Evolutionary conservation across 2,329 filamentous ascomycete genomes (phyloP).

Genomic region (Zasmidium cellare): DNA sequence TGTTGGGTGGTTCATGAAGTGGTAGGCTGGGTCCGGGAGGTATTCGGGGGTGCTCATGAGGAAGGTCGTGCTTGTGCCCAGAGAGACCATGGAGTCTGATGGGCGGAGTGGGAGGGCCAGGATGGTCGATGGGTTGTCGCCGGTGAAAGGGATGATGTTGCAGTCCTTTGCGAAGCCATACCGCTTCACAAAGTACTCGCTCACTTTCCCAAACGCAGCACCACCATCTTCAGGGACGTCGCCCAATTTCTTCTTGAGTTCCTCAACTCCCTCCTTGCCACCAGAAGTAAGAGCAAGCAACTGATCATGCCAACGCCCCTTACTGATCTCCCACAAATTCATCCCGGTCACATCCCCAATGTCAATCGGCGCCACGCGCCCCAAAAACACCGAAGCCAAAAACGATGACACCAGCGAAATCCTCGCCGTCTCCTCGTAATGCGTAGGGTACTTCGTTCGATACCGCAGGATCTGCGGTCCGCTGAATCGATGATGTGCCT

Average conservation of each 20-base stretch:
- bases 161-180: conserved; percentile 78
- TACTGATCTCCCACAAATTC: conserved; percentile 90
- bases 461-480: conserved; percentile 95
- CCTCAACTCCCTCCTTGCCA: conserved; percentile 56
- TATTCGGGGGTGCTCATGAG: conserved; percentile 95
- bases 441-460: conserved; percentile 73
- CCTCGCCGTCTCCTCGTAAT: conserved; percentile 76
- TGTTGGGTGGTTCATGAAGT: conserved; percentile 98
- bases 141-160: conserved; percentile 81
- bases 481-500: conserved; percentile 97
- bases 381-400: conserved; percentile 85
- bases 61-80: conserved; percentile 95
- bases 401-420: conserved; percentile 97
- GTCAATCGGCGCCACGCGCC: conserved; percentile 82
- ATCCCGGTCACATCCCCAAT: conserved; percentile 94
- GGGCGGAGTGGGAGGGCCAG: conserved; percentile 83
- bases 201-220: conserved; percentile 71
- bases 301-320: conserved; percentile 69
- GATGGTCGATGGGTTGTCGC: conserved; percentile 95
- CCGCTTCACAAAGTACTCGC: conserved; percentile 72
- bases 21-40: conserved; percentile 84
- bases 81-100: conserved; percentile 88
- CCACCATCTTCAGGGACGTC: conserved; percentile 79
- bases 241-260: conserved; percentile 76
- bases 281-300: conserved; percentile 76